Base-by-base conservation (phyloP, 768 basidiomycete species). In the Albatrellus ellisii region DNA sequence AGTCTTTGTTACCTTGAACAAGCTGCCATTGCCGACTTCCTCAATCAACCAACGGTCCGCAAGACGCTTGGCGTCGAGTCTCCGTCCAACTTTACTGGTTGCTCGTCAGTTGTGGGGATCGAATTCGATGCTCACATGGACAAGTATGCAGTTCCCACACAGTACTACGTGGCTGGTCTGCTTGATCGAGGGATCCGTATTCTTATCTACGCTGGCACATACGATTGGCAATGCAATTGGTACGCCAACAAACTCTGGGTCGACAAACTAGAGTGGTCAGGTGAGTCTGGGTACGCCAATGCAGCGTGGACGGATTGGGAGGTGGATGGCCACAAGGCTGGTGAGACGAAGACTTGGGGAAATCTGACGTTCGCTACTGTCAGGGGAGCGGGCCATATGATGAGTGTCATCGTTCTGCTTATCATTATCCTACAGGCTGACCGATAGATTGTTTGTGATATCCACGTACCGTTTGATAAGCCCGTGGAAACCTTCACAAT, bases 211-310 rank as follows among this genome's bases (percentile, higher is more conserved):
- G 77, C 77, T 1, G 81, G 81, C 15, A 79, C 74, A 33, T 79
- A 77, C 48, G 79, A 83, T 52, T 84, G 79, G 79, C 79, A 79
- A 46, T 86, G 82, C 54, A 83, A 85, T 54, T 82, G 75, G 73
- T 60, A 83, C 22, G 77, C 79, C 12, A 89, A 88, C 59, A 73
- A 73, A 52, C 64, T 74, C 31, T 88, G 86, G 86, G 72, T 79
- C 6, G 71, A 83, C 38, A 63, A 69, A 45, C 63, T 90, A 39
- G 71, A 79, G 40, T 88, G 87, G 87, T 72, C 69, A 35, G 80
- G 80, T 2, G 59, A 66, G 36, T 63, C 64, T 29, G 68, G 52
- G 5, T 87, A 78, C 57, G 57, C 55, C 2, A 53, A 49, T 12
- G 63, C 64, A 12, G 59, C 65, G 20, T 69, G 75, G 64, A 62